Conservation (phyloP, 164 flowering plant genomes). For the Umbilicus rupestris region DNA sequence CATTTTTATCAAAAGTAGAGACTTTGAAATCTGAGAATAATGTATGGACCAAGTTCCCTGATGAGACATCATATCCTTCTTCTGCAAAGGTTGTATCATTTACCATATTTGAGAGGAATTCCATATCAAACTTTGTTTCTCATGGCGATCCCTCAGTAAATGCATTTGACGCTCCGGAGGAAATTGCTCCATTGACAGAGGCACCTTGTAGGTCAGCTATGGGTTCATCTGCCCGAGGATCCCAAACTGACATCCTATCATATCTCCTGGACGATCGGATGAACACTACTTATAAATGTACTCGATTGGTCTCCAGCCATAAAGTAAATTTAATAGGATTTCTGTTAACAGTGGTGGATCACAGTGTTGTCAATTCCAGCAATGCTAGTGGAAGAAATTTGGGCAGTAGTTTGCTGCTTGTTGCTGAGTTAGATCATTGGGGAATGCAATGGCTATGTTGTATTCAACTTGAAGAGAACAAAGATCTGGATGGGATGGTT, state of each 20-base stretch:
- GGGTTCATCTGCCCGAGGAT: slow-evolving; percentile 13
- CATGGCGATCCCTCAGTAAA: slow-evolving; percentile 15
- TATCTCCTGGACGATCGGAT: slow-evolving; percentile 11
- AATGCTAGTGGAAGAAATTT: slow-evolving; percentile 17
- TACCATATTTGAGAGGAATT: slow-evolving; percentile 33
- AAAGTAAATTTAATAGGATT: slow-evolving; percentile 60
- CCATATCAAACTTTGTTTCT: slow-evolving; percentile 27
- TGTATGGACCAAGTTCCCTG: slow-evolving; percentile 56
- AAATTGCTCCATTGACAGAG: slow-evolving; percentile 14
- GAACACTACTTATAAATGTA: slow-evolving; percentile 31
- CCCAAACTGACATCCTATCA: slow-evolving; percentile 16
- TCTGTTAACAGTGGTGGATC: slow-evolving; percentile 27
- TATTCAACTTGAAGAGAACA: slow-evolving; percentile 38
- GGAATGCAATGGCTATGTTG: slow-evolving; percentile 77
- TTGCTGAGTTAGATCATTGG: slow-evolving; percentile 36
- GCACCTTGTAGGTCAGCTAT: slow-evolving; percentile 8
- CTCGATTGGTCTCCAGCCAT: slow-evolving; percentile 58
- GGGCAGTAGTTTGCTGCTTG: slow-evolving; percentile 29
- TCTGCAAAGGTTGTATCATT: slow-evolving; percentile 70
- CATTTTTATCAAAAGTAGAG: slow-evolving; percentile 50
- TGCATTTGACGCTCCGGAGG: slow-evolving; percentile 17
- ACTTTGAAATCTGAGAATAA: slow-evolving; percentile 30
- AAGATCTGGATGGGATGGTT: slow-evolving; percentile 17
- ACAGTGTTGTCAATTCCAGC: slow-evolving; percentile 13
- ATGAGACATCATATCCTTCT: slow-evolving; percentile 42